Percentiles rank a stretch among this genome's conserved stretches.
Evolutionary conservation across 78 protist species (phyloP).

Genomic region (Dictyostelium capitatum): DNA sequence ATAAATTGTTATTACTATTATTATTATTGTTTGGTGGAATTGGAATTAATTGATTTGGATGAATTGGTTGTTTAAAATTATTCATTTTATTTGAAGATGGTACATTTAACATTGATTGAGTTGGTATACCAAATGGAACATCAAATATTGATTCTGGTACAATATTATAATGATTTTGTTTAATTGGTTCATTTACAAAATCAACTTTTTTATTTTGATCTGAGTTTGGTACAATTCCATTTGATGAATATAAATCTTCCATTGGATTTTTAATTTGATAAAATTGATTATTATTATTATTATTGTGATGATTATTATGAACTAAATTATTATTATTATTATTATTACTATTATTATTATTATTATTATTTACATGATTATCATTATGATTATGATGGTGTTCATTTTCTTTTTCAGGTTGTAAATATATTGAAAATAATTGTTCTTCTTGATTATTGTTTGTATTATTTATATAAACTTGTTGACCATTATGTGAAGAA

Average conservation of each 20-base stretch:
- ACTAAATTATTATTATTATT: neutral
- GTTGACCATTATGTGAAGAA: neutral
- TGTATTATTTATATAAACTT: neutral
- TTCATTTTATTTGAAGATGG: neutral
- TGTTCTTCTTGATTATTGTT: constrained; percentile 26
- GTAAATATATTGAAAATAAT: constrained; percentile 34
- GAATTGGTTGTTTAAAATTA: constrained; percentile 26
- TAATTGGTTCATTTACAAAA: constrained; percentile 28
- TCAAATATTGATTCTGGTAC: constrained; percentile 63
- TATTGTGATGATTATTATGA: neutral
- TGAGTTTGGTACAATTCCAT: constrained; percentile 14
- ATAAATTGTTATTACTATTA: neutral
- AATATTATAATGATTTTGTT: constrained; percentile 36
- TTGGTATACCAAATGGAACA: constrained; percentile 9
- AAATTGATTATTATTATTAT: neutral
- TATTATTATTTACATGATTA: neutral
- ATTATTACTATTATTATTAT: neutral
- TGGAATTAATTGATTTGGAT: constrained; percentile 44
- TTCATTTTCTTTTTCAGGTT: constrained; percentile 33
- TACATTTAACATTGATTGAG: neutral
- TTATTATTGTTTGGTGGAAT: constrained; percentile 13
- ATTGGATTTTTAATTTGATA: constrained; percentile 4
- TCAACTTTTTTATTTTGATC: constrained; percentile 34
- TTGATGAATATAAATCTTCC: neutral
- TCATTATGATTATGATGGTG: constrained; percentile 17